Evolutionary conservation across 2,329 filamentous ascomycete genomes (phyloP).

Genomic region (Helminthosporium solani): DNA sequence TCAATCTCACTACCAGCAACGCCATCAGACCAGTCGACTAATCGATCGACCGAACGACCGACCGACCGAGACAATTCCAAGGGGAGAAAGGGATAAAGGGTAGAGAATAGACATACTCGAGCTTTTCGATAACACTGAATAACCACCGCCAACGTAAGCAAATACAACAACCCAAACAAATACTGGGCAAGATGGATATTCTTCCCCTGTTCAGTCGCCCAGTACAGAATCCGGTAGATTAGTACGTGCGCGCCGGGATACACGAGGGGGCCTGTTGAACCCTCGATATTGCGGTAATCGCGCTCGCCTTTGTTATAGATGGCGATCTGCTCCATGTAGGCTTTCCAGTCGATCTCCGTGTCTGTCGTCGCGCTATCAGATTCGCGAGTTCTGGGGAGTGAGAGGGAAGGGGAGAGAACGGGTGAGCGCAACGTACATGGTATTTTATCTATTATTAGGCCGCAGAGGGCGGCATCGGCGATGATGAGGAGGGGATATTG

Average conservation of each 20-base stretch:
- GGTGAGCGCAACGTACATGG: too few relatives aligned
- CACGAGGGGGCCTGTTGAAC: conserved; percentile 87
- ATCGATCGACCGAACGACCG: too few relatives aligned
- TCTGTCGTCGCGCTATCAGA: conserved; percentile 54
- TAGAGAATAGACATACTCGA: conserved; percentile 53
- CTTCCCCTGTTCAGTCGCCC: conserved; percentile 71
- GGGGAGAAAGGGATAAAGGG: neutral
- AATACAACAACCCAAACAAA: conserved; percentile 77
- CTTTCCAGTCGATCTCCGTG: conserved; percentile 96
- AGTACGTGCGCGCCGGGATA: conserved; percentile 95
- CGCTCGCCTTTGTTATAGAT: conserved; percentile 81
- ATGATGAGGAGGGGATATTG: conserved; percentile 67
- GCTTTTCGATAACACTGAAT: conserved; percentile 79
- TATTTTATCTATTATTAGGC: conserved; percentile 74
- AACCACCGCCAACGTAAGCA: conserved; percentile 72
- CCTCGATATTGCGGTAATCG: conserved; percentile 82
- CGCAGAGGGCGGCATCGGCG: conserved; percentile 70
- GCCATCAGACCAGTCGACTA: neutral
- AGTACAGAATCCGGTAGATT: conserved; percentile 78
- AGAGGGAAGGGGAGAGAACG: conserved; percentile 8
- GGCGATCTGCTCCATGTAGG: conserved; percentile 91
- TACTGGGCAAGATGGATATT: conserved; percentile 80
- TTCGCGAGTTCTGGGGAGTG: conserved; percentile 3
- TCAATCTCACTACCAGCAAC: neutral
- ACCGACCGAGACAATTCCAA: too few relatives aligned